phyloP scores from a whole-genome alignment of 306 rosid species.

The Corylus americana region DNA sequence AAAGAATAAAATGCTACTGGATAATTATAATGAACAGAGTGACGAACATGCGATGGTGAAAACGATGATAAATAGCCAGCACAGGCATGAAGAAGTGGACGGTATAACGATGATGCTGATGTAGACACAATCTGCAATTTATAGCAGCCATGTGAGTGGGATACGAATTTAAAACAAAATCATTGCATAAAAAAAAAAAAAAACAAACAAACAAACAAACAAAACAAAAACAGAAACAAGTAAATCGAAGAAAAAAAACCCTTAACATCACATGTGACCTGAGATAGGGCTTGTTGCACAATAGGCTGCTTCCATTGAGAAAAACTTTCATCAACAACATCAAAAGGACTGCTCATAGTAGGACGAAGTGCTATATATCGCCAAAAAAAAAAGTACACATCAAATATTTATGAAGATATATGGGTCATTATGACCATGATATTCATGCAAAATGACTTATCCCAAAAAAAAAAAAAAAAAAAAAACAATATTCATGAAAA shows the following conservation, averaged over 20 bases:
- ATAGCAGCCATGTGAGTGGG: constrained; percentile 29
- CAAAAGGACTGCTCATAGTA: constrained; percentile 59
- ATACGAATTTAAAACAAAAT: constrained; percentile 17
- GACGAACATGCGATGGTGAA: constrained; percentile 87
- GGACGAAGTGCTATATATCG: constrained; percentile 81
- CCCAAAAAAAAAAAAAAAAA: too few species aligned
- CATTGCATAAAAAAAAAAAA: constrained; percentile 3
- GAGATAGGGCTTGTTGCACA: constrained; percentile 84
- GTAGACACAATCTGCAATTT: constrained; percentile 71
- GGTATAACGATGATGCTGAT: constrained; percentile 62
- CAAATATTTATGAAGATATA: constrained; percentile 8
- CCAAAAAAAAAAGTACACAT: constrained; percentile 13
- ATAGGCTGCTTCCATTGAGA: constrained; percentile 82
- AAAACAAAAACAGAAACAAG: too few species aligned
- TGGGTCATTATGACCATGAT: background rate
- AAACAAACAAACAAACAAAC: too few species aligned
- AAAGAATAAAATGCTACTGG: background rate
- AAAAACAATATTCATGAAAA: background rate
- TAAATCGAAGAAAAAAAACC: background rate
- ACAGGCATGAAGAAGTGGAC: constrained; percentile 76
- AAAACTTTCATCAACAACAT: constrained; percentile 67
- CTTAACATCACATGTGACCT: constrained; percentile 48
- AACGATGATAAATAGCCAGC: constrained; percentile 90
- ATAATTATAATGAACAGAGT: constrained; percentile 25
- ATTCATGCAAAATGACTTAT: background rate